Base-by-base conservation (phyloP, 441 rosid genomes). In the Dalechampia spathulata region DNA sequence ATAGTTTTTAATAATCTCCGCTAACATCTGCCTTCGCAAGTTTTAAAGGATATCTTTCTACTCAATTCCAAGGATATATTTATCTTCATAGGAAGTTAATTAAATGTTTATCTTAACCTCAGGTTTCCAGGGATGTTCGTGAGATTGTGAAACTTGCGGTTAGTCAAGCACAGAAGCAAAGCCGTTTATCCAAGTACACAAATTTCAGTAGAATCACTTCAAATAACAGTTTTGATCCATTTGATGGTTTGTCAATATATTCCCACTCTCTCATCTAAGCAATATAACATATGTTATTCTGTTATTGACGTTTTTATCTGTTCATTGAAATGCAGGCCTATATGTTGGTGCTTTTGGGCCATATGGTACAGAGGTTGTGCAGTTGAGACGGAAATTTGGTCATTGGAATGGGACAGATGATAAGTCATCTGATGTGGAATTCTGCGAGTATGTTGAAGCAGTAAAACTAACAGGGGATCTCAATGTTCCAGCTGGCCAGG, bases 271-370 rank as follows among this genome's bases (percentile, higher is more conserved):
- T 57, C 47, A 61, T 50, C 34, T 57, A 47, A 25, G 41, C 26
- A 26, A 30, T 22, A 36, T 25, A 22, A 44, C 39, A 47, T 42
- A 2, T 40, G 21, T 17, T 28, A 52, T 8, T n/a, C n/a, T n/a
- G n/a, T n/a, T n/a, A n/a, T 46, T 63, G 55, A 66, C 53, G 44
- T 12, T 42, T 25, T 57, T 32, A 62, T 39, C 26, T 64, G 46
- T 20, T 61, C 28, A 44, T 67, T 71, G 56, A 64, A 67, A 26
- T 69, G 64, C 64, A 92, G 98, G 98, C 65, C 77, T 88, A 23
- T 92, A 84, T 69, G 88, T 92, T 39, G 98, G 98, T 70, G 86
- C 96, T 11, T 92, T 92, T 64, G 96, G 98, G 43, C 98, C 98
- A 39, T 86, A 84, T 70, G 95, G 98, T 55, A 79, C 85, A 21